Evolutionary conservation across 1,284 basidiomycete genomes (phyloP).

Genomic region (Trametes hirsuta): DNA sequence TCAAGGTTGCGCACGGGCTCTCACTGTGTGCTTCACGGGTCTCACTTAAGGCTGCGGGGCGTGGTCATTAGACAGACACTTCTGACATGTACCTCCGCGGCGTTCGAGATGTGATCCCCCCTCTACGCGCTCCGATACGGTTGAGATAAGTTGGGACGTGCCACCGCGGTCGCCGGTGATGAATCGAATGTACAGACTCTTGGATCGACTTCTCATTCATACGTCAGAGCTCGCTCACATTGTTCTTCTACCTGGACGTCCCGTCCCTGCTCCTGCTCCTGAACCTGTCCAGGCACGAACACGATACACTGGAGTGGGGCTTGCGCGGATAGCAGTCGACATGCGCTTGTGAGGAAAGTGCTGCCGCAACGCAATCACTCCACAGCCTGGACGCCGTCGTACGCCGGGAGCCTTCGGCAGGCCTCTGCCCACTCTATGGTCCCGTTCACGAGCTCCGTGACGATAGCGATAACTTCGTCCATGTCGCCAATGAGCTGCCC

Average conservation of each 20-base stretch:
- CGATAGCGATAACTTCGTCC: slow-evolving; percentile 86
- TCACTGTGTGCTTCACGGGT: neutral
- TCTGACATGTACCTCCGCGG: neutral
- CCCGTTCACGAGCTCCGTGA: slow-evolving; percentile 79
- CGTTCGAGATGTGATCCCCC: neutral
- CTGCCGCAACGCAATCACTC: slow-evolving; percentile 39
- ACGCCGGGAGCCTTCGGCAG: slow-evolving; percentile 71
- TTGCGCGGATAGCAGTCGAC: neutral
- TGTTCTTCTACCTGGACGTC: neutral
- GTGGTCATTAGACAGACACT: neutral
- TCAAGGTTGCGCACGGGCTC: neutral
- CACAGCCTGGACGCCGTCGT: slow-evolving; percentile 91
- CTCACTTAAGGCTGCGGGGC: neutral
- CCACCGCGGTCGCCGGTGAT: slow-evolving; percentile 2
- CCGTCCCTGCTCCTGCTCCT: neutral
- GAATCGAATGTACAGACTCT: slow-evolving; percentile 7
- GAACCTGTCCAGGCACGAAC: neutral
- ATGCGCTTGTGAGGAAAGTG: neutral
- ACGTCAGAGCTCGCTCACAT: neutral
- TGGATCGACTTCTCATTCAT: slow-evolving; percentile 8
- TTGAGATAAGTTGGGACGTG: neutral
- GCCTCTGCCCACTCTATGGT: slow-evolving; percentile 82
- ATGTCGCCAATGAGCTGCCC: slow-evolving; percentile 91
- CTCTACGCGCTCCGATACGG: slow-evolving; percentile 7
- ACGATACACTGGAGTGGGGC: neutral